Evolutionary conservation across 2,329 filamentous ascomycete species (phyloP).

Genomic region (Sporothrix humicola): DNA sequence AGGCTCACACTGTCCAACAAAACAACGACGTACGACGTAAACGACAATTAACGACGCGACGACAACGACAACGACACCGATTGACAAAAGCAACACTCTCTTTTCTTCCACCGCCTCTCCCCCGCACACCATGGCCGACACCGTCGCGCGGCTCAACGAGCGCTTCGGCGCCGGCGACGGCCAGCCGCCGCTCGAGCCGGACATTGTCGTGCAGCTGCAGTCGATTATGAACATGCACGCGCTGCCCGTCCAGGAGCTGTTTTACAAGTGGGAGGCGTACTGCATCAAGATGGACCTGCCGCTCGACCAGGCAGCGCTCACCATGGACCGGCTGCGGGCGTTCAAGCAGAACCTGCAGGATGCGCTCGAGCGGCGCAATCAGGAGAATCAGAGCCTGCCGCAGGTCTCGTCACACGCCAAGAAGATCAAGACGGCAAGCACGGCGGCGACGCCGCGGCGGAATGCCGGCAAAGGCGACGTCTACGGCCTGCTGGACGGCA

Average conservation of each 20-base stretch:
- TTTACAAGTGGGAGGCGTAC: conserved; percentile 99
- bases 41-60: conserved; percentile 4
- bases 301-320: conserved; percentile 67
- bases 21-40: not conserved
- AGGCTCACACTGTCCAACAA: not conserved
- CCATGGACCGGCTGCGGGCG: conserved; percentile 70
- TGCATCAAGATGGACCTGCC: conserved; percentile 84
- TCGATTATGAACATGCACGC: conserved; percentile 86
- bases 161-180: conserved; percentile 61
- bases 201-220: conserved; percentile 79
- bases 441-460: conserved; percentile 64
- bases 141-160: conserved; percentile 52
- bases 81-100: not conserved
- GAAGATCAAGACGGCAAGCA: conserved; percentile 54
- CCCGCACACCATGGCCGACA: conserved; percentile 48
- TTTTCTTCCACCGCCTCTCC: not conserved
- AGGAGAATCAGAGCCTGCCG: conserved; percentile 16
- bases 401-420: conserved; percentile 14
- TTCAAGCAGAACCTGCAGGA: conserved; percentile 91
- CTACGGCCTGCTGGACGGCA: conserved; percentile 69
- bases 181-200: conserved; percentile 69
- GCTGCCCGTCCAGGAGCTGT: conserved; percentile 82
- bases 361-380: conserved; percentile 63
- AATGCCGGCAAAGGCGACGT: conserved; percentile 68
- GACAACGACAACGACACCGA: not conserved